Base-by-base conservation (phyloP, 1,284 basidiomycete species). In the Ceratobasidium sp. region DNA sequence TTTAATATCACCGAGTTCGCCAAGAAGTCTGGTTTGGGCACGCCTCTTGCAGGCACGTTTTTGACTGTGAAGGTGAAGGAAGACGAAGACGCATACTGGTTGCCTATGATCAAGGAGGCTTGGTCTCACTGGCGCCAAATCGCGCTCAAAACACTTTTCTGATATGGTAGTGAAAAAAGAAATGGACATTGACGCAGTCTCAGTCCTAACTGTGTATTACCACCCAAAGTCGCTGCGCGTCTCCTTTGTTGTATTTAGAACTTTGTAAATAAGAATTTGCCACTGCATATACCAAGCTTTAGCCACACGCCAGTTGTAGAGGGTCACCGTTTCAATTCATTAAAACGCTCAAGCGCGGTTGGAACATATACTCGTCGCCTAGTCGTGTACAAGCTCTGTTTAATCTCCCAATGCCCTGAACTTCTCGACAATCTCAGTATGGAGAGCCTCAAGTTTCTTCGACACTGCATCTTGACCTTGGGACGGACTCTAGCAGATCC, bases 391-490 rank as follows among this genome's bases (percentile, higher is more conserved):
- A 28, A 23, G 28, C 40, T 50, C 54, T 44, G 48, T 77, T 81
- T 84, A 96, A 87, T 96, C 95, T 82, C 89, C 92, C 84, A 96
- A 85, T 84, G 94, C 91, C 79, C 94, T 90, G 89, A 97, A 96
- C 82, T 93, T 95, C 85, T 96, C 95, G 83, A 93, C 92, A 80
- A 97, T 96, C 86, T 96, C 95, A 79, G 86, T 85, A 84, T 96
- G 87, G 77, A 97, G 85, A 57, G 88, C 87, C 83, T 97, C 94
- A 83, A 96, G 87, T 84, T 93, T 96, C 86, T 91, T 86, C 85
- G 91, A 92, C 82, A 97, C 93, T 3, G 89, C 86, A 79, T 94
- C 93, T 85, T 95, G 90, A 73, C 94, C 94, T 88, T 96, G 93
- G 10, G 94, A 94, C 62, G 94, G 94, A 38, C 91, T 93, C 93